Evolutionary conservation across 2,329 filamentous ascomycete species (phyloP).

Genomic region (Fusarium torreyae): DNA sequence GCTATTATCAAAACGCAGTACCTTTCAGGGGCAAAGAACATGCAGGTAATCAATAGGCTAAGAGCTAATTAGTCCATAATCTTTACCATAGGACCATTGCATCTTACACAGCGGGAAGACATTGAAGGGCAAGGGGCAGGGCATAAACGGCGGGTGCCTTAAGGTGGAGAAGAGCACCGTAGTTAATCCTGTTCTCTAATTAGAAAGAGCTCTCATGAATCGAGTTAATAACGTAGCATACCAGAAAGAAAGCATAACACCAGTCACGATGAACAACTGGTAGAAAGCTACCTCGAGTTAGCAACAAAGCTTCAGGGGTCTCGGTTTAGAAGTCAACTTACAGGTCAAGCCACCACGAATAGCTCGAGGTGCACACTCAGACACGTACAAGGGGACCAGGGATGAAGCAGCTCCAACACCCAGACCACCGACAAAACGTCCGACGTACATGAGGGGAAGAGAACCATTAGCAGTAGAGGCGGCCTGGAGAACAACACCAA

Average conservation of each 20-base stretch:
- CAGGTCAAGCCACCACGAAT: constrained; percentile 66
- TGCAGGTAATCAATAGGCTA: constrained; percentile 69
- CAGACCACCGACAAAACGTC: constrained; percentile 68
- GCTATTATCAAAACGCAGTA: constrained; percentile 11
- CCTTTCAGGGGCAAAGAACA: constrained; percentile 71
- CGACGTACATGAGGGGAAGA: constrained; percentile 75
- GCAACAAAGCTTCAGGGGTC: neutral
- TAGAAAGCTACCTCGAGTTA: constrained; percentile 57
- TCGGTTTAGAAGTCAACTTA: constrained; percentile 37
- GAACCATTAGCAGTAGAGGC: constrained; percentile 67
- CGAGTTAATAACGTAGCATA: constrained; percentile 37
- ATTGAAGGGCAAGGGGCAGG: constrained; percentile 76
- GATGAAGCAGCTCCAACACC: constrained; percentile 67
- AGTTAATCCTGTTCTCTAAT: constrained; percentile 68
- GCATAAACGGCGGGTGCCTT: constrained; percentile 67
- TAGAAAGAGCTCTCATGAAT: constrained; percentile 7
- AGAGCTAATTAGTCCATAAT: constrained; percentile 8
- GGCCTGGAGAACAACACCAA: constrained; percentile 77
- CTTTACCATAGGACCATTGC: no score
- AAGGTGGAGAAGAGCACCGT: constrained; percentile 65
- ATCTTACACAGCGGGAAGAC: constrained; percentile 70
- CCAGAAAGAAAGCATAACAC: constrained; percentile 62
- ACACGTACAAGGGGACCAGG: constrained; percentile 62
- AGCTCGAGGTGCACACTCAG: constrained; percentile 65
- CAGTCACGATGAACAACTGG: constrained; percentile 65